Conservation (phyloP, 208 protist species). For the Acanthamoeba sp. region DNA sequence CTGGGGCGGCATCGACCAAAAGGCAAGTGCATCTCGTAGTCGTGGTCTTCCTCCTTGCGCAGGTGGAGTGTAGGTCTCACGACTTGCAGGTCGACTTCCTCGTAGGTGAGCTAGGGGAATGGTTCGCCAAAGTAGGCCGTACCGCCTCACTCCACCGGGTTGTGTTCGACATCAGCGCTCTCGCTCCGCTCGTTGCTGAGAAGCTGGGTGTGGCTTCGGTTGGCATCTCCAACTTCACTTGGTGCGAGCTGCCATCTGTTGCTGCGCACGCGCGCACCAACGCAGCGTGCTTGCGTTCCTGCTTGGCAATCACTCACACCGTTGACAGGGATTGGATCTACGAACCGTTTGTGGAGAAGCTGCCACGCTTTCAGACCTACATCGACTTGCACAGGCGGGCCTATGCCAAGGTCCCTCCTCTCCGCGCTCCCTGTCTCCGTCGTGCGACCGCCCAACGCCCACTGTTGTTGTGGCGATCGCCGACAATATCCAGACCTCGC, state of each 20-base stretch:
- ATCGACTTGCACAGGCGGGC: neutral
- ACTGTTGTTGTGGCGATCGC: neutral
- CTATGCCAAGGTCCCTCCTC: slow-evolving; percentile 9
- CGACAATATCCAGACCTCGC: neutral
- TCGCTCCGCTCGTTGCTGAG: neutral
- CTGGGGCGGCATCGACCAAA: neutral
- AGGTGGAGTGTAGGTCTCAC: neutral
- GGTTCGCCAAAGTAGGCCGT: neutral
- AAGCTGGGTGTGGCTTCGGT: neutral
- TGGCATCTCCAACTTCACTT: slow-evolving; percentile 46
- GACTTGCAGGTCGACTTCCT: neutral
- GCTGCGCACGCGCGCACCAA: neutral
- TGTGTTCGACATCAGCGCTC: slow-evolving; percentile 29
- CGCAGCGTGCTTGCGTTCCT: neutral
- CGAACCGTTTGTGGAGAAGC: neutral
- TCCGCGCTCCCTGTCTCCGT: neutral
- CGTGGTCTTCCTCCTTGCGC: neutral
- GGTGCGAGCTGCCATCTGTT: neutral
- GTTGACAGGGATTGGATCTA: slow-evolving; percentile 12
- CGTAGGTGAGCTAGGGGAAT: neutral
- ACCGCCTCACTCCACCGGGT: neutral
- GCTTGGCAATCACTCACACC: neutral
- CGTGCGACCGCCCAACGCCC: too few species aligned
- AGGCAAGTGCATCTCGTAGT: neutral
- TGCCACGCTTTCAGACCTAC: slow-evolving; percentile 15